Conservation (phyloP, 225 moss, liverwort and hornwort genomes). For the Thuidium tamariscinum region DNA sequence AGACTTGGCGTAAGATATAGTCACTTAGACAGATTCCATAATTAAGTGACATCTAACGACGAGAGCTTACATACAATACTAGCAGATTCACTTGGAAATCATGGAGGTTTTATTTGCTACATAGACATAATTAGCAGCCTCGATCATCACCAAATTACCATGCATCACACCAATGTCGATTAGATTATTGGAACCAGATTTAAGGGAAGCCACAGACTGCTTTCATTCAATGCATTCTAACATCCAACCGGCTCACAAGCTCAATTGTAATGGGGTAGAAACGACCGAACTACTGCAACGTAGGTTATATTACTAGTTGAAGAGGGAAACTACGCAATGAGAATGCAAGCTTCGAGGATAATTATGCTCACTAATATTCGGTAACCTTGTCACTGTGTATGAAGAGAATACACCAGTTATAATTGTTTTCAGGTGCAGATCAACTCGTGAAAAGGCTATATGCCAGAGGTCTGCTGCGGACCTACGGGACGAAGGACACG, state of each 20-base stretch:
- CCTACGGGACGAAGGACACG: not conserved
- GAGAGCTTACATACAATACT: not conserved
- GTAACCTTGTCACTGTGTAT: not conserved
- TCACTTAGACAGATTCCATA: not conserved
- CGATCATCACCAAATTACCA: not conserved
- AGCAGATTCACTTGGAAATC: not conserved
- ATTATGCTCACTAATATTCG: not conserved
- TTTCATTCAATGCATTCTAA: not conserved
- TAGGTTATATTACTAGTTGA: not conserved
- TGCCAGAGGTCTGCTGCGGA: not conserved
- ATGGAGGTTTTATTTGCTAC: not conserved
- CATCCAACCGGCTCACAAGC: not conserved
- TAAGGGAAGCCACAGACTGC: not conserved
- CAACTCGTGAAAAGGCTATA: not conserved
- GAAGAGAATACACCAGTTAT: not conserved
- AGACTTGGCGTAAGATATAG: not conserved
- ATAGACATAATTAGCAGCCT: not conserved
- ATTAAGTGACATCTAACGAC: not conserved
- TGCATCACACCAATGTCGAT: not conserved
- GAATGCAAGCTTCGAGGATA: not conserved
- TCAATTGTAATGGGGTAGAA: not conserved
- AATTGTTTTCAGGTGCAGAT: constrained; percentile 1
- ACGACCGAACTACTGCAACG: not conserved
- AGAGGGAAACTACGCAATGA: not conserved
- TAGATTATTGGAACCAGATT: not conserved